Percentiles rank a stretch among this genome's conserved stretches.
Conservation (phyloP, 331 rosid genomes). For the Dryas integrifolia region DNA sequence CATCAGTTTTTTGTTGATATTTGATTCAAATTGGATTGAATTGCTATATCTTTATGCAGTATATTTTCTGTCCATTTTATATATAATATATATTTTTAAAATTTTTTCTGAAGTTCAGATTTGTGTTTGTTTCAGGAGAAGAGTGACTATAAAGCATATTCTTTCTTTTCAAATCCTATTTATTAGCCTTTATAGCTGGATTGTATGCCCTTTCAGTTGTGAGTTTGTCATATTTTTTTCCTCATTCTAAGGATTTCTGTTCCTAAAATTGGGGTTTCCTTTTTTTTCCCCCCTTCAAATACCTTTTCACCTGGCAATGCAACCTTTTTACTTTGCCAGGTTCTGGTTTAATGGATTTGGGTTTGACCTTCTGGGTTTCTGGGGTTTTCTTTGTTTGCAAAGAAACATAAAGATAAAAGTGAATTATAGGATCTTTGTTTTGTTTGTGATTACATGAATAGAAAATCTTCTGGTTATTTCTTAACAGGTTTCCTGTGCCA, state of each 20-base stretch:
- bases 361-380: slow-evolving; percentile 27
- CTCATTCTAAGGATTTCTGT: slow-evolving; percentile 24
- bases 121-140: not conserved
- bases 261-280: slow-evolving; percentile 12
- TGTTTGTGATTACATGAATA: slow-evolving; percentile 18
- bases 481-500: slow-evolving; percentile 38
- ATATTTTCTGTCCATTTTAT: not conserved
- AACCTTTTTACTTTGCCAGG: slow-evolving; percentile 6
- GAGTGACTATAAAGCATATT: not conserved
- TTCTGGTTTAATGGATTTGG: slow-evolving; percentile 19
- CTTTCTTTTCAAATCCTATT: slow-evolving; percentile 7
- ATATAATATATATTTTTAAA: not conserved
- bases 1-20: not conserved
- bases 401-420: too few species aligned
- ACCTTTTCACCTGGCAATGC: slow-evolving; percentile 17
- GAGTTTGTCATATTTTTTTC: slow-evolving; percentile 21
- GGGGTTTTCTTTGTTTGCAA: not conserved
- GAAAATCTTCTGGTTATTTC: slow-evolving; percentile 25
- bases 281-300: not conserved
- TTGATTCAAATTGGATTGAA: not conserved
- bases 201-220: slow-evolving; percentile 16
- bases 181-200: slow-evolving; percentile 7
- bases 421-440: not conserved
- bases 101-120: not conserved
- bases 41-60: not conserved